Evolutionary conservation across 2,329 filamentous ascomycete species (phyloP).

Genomic region (Fusarium sp.): DNA sequence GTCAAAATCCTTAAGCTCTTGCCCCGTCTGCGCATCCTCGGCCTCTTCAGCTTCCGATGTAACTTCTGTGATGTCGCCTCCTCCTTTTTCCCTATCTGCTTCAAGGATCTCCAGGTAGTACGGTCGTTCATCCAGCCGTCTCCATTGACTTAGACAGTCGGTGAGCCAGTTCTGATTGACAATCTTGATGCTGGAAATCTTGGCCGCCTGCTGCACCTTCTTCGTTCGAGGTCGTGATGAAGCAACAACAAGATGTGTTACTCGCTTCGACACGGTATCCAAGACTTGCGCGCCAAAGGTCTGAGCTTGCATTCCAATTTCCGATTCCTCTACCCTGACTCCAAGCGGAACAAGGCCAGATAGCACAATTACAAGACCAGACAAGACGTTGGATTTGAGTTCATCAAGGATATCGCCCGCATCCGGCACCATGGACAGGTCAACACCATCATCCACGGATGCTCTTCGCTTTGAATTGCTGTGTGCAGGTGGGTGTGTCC

Average conservation of each 20-base stretch:
- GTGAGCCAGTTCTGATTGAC: conserved; percentile 92
- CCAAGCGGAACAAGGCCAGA: conserved; percentile 90
- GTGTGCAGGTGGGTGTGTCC: conserved; percentile 51
- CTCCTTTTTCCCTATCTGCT: conserved; percentile 64
- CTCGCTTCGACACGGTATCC: conserved; percentile 67
- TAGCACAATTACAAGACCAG: conserved; percentile 82
- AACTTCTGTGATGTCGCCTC: conserved; percentile 49
- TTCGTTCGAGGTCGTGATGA: conserved; percentile 80
- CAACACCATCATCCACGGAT: conserved; percentile 55
- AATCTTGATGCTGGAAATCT: conserved; percentile 84
- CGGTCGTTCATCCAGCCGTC: conserved; percentile 78
- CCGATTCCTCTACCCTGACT: conserved; percentile 80
- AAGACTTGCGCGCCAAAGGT: conserved; percentile 81
- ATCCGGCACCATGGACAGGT: conserved; percentile 75
- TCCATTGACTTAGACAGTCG: conserved; percentile 87
- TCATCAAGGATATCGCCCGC: conserved; percentile 84
- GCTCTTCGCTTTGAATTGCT: conserved; percentile 47
- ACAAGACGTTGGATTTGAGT: conserved; percentile 81
- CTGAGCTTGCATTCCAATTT: conserved; percentile 87
- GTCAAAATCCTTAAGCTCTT: conserved; percentile 68
- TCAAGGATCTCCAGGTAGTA: conserved; percentile 83
- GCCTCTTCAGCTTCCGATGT: conserved; percentile 46
- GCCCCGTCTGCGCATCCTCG: conserved; percentile 47
- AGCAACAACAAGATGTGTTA: conserved; percentile 80
- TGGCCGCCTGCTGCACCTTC: conserved; percentile 88